Percentiles rank a stretch among this genome's conserved stretches.
Conservation (phyloP, 2,329 filamentous ascomycete species). For the Trichoderma oligosporum region DNA sequence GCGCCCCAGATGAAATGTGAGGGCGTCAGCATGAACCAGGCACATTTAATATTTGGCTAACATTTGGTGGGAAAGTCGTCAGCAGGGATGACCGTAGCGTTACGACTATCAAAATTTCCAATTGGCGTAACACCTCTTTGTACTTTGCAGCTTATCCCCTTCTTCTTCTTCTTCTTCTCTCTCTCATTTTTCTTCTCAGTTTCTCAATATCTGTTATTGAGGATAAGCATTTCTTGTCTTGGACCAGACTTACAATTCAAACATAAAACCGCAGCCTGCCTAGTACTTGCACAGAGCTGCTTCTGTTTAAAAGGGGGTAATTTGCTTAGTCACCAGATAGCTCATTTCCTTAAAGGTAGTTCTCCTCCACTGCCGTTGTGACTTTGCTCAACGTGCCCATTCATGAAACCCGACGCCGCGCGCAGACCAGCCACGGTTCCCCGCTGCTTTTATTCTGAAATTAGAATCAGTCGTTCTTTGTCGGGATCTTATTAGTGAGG, state of each 20-base stretch:
- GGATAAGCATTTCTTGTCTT: no score
- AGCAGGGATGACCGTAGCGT: background rate
- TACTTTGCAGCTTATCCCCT: background rate
- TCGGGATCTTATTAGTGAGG: conserved; percentile 9
- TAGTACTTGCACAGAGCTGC: no score
- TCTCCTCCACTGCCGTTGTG: conserved; percentile 13
- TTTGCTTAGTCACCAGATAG: conserved; percentile 3
- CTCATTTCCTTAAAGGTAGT: conserved; percentile 1
- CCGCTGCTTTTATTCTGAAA: background rate
- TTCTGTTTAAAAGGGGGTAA: no score
- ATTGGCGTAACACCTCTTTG: background rate
- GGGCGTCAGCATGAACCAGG: conserved; percentile 4
- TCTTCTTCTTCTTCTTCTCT: no score
- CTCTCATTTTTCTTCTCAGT: no score
- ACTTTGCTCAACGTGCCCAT: conserved; percentile 1
- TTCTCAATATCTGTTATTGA: no score
- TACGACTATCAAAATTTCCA: background rate
- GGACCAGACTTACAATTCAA: no score
- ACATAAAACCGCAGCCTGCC: no score
- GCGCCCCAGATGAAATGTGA: background rate
- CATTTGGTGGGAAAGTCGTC: background rate
- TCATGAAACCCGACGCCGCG: background rate
- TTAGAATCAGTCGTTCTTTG: background rate
- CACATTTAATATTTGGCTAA: no score
- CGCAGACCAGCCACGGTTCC: background rate